A percentile compares a stretch with the other conserved stretches of the same genome.
These are phyloP conservation scores for Psilocybe cyanescens DNA, from an alignment of 768 basidiomycete species.

Conservation along the genomic window DNA sequence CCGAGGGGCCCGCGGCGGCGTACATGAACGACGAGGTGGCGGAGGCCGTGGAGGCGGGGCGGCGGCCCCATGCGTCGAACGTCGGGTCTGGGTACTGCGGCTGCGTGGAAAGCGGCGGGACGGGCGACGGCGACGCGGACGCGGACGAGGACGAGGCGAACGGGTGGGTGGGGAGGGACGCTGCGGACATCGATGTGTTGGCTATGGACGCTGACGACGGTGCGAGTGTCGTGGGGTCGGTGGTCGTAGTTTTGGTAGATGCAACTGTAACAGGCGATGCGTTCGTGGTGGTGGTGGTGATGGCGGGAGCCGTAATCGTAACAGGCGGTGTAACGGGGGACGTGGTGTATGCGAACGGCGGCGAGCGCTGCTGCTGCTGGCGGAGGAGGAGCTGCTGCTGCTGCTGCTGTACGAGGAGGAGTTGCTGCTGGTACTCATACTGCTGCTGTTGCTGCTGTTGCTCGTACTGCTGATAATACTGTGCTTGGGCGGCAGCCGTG, in stretches of 20 bases:
- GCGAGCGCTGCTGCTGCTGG: background rate
- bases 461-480: constrained; percentile 25
- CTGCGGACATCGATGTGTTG: too few relatives aligned
- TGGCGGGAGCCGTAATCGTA: too few relatives aligned
- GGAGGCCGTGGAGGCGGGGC: background rate
- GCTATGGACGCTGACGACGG: too few relatives aligned
- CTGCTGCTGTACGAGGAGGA: constrained; percentile 20
- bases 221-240: too few relatives aligned
- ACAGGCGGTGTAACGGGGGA: too few relatives aligned
- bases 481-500: constrained; percentile 24
- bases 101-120: constrained; percentile 1
- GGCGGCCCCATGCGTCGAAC: constrained; percentile 18
- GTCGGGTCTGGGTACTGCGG: constrained; percentile 17
- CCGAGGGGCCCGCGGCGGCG: too few relatives aligned
- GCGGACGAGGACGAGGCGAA: background rate
- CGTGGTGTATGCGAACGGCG: background rate
- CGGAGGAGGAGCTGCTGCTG: background rate
- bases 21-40: background rate
- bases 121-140: background rate
- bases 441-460: constrained; percentile 25
- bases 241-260: too few relatives aligned
- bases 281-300: too few relatives aligned
- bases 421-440: constrained; percentile 19
- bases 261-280: too few relatives aligned
- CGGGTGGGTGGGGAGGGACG: too few relatives aligned